Evolutionary conservation across 805 yeast species (phyloP), one percentile per base, ranked within the genome.

Genomic region (Candida boleticola): DNA sequence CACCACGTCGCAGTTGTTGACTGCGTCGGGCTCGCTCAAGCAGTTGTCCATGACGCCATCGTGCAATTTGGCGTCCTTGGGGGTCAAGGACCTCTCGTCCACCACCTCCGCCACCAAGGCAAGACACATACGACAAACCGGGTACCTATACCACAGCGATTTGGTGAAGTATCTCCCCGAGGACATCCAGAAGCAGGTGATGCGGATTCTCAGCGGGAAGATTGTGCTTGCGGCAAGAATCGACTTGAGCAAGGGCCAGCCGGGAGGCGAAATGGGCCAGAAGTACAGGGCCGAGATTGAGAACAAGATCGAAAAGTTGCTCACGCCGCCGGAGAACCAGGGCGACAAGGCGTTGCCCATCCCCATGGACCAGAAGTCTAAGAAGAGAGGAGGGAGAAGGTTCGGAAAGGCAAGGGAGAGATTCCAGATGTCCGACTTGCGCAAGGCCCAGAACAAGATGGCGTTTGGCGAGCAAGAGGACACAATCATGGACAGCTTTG

Each of bases 371-470:
- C 75, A 73, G 41, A 79, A 82, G 37, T 81, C 92, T 3, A 87
- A 88, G 63, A 86, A 83, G 51, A 72, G 99, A 52, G 97, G 95
- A 1, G 99, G 99, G 0, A 70, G 81, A 49, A 67, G 92, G 42
- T 74, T 85, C 51, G 72, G 96, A 39, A 89, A 89, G 61, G 76
- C 80, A 67, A 89, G 87, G 60, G 86, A 89, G 56, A 81, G 86
- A 55, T 82, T 84, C 63, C 83, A 82, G 53, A 75, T 85, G 74
- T 83, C 96, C 0, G 95, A 89, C 41, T 58, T 86, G 34, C 81
- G 89, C 27, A 83, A 80, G 49, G 85, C 95, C 2, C 96, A 88
- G 54, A 89, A 92, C 58, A 78, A 85, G 54, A 75, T 90, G 79
- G 84, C 74, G 32, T 90, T 92, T 64, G 97, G 95, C 5, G 76